Base-by-base conservation (phyloP, 805 yeast genomes). In the Ogataea allantospora region DNA sequence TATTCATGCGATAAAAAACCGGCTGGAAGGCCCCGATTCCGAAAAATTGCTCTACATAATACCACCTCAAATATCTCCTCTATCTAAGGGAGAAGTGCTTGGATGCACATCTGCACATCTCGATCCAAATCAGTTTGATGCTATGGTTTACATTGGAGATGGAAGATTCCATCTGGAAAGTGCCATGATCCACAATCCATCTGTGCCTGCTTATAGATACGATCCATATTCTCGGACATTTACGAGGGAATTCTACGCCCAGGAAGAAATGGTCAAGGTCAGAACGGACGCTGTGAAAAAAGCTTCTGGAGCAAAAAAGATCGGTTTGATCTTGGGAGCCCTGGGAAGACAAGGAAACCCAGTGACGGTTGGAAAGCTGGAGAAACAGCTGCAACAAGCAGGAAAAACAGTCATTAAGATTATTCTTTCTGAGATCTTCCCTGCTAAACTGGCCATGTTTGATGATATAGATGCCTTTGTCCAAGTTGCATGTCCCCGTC, bases 111-210 rank as follows among this genome's bases (percentile, higher is more conserved):
- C 97, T 1, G 91, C 95, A 17, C 67, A 85, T 43, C 63, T 93
- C 27, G 81, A 81, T 47, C 68, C 73, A 15, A 70, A 71, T 4
- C 81, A 78, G 28, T 71, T 75, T 22, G 78, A 80, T 51, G 95
- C 89, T 0, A 87, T 89, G 83, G 73, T 93, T 3, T 93, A 91
- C 54, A 70, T 93, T 15, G 99, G 99, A 22, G 99, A 93, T 62
- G 99, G 99, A 10, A 67, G 99, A 34, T 93, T 93, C 65, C 99
- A 93, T 62, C 67, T 93, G 29, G 99, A 93, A 58, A 78, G 91
- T 35, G 88, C 97, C 5, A 91, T 93, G 98, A 93, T 93, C 39
- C 98, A 89, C 61, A 93, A 93, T 57, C 99, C 99, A 0, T 77
- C 77, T 4, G 74, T 91, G 12, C 95, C 95, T 0, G 98, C 98